Percentiles rank a stretch among this genome's conserved stretches.
phyloP scores from a whole-genome alignment of 352 stramenopile genomes.

The Phytophthora hybrid region DNA sequence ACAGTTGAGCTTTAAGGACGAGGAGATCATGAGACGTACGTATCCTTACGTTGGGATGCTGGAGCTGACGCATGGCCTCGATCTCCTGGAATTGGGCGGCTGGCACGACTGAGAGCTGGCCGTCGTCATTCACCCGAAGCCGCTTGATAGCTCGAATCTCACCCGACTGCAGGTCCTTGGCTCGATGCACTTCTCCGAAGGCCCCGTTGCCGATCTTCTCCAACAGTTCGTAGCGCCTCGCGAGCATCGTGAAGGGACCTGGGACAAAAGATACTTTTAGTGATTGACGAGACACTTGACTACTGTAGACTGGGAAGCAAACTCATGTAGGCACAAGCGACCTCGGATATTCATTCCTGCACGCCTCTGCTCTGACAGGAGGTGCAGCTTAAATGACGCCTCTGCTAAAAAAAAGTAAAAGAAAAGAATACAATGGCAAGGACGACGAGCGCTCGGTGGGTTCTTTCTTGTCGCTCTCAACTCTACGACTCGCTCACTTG shows the following conservation, averaged over 20 bases:
- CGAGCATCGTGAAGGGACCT: conserved; percentile 29
- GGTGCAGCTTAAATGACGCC: conserved; percentile 29
- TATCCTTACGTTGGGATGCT: conserved; percentile 64
- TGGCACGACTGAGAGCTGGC: conserved; percentile 54
- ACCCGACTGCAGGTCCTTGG: conserved; percentile 49
- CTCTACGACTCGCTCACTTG: no score
- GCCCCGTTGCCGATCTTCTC: conserved; percentile 73
- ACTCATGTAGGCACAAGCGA: conserved; percentile 18
- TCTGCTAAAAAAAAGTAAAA: conserved; percentile 31
- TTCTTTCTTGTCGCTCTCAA: conserved; percentile 28
- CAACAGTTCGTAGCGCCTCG: conserved; percentile 65
- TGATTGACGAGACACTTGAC: conserved; percentile 9
- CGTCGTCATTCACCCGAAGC: conserved; percentile 61
- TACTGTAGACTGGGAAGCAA: no score
- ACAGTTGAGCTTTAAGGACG: not conserved
- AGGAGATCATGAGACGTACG: not conserved
- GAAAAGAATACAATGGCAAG: conserved; percentile 45
- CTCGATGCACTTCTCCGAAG: conserved; percentile 75
- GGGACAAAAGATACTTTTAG: conserved; percentile 5
- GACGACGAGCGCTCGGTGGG: conserved; percentile 20
- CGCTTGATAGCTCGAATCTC: conserved; percentile 67
- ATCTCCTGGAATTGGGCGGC: conserved; percentile 79
- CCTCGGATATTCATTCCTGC: conserved; percentile 34
- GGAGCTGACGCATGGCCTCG: conserved; percentile 74
- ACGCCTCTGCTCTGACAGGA: conserved; percentile 9